Conservation (phyloP, 345 rosid genomes). For the Raphanus sativus region DNA sequence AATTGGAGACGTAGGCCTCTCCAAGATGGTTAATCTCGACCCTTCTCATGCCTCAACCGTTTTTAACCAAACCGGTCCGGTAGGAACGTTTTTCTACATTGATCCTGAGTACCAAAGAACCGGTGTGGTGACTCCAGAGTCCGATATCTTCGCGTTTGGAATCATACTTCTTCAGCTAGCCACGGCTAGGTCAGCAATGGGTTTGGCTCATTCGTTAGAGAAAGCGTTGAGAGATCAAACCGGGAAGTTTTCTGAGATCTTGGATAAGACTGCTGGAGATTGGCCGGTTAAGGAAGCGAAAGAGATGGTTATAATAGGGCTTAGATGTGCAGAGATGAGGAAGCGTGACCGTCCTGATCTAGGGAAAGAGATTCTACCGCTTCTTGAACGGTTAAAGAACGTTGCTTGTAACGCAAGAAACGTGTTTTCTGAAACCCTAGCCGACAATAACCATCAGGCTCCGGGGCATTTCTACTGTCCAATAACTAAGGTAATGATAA, state of each 20-base stretch:
- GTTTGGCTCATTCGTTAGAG: slow-evolving; percentile 62
- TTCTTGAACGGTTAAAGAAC: slow-evolving; percentile 59
- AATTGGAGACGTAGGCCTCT: slow-evolving; percentile 88
- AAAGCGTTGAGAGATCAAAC: slow-evolving; percentile 55
- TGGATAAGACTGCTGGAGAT: slow-evolving; percentile 67
- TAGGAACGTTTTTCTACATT: slow-evolving; percentile 78
- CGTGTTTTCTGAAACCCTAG: slow-evolving; percentile 16
- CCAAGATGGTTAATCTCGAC: slow-evolving; percentile 54
- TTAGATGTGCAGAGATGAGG: slow-evolving; percentile 72
- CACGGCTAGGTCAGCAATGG: slow-evolving; percentile 75
- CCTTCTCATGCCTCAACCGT: slow-evolving; percentile 43
- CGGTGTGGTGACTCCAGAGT: slow-evolving; percentile 66
- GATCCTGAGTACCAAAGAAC: slow-evolving; percentile 94
- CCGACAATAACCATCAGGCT: slow-evolving; percentile 23
- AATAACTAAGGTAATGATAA: slow-evolving; percentile 59
- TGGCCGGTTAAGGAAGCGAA: slow-evolving; percentile 79
- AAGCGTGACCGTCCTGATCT: slow-evolving; percentile 76
- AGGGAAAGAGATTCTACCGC: slow-evolving; percentile 61
- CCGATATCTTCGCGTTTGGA: slow-evolving; percentile 82
- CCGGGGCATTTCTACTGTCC: slow-evolving; percentile 85
- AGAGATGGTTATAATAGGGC: slow-evolving; percentile 62
- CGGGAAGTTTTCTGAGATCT: slow-evolving; percentile 48
- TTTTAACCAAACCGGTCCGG: slow-evolving; percentile 61
- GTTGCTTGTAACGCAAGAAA: slow-evolving; percentile 46
- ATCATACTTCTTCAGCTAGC: slow-evolving; percentile 71